Conservation (phyloP, 2,329 filamentous ascomycete genomes). For the Microthyrium microscopicum region DNA sequence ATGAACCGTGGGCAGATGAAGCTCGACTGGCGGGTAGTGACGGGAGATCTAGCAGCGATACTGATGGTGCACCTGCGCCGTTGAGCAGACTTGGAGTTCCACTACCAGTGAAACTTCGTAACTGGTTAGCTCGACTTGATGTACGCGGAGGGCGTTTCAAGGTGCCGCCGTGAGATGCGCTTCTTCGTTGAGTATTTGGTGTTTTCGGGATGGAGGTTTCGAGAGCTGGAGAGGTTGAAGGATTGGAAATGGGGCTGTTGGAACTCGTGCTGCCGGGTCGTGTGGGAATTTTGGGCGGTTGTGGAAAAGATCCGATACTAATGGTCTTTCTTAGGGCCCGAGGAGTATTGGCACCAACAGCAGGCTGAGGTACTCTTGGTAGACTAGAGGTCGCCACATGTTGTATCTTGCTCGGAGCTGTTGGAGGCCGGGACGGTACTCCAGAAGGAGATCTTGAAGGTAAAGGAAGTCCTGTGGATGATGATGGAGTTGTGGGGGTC, state of each 20-base stretch:
- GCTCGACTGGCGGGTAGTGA: constrained; percentile 80
- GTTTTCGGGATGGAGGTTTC: neutral
- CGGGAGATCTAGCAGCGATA: constrained; percentile 57
- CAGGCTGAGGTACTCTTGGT: neutral
- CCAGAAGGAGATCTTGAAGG: too few relatives aligned
- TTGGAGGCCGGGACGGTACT: too few relatives aligned
- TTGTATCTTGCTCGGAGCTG: too few relatives aligned
- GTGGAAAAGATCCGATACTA: constrained; percentile 87
- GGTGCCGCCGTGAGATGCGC: neutral
- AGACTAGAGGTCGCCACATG: neutral
- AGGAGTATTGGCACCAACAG: constrained; percentile 18
- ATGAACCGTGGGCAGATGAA: constrained; percentile 83
- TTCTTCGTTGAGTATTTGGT: constrained; percentile 2
- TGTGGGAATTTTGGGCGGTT: constrained; percentile 49
- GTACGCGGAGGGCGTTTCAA: constrained; percentile 4
- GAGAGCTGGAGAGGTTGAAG: constrained; percentile 16
- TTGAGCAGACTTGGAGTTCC: constrained; percentile 50
- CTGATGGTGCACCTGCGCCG: constrained; percentile 60
- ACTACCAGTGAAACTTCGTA: constrained; percentile 4
- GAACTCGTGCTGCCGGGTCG: neutral
- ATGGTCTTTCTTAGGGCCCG: constrained; percentile 71
- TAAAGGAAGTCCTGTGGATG: neutral
- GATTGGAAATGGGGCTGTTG: constrained; percentile 10
- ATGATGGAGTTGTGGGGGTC: constrained; percentile 5
- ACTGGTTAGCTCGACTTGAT: constrained; percentile 12